Evolutionary conservation across 1,139 yeast genomes (phyloP), one percentile per base, ranked within the genome.

Genomic region (Geotrichum macrosporum): DNA sequence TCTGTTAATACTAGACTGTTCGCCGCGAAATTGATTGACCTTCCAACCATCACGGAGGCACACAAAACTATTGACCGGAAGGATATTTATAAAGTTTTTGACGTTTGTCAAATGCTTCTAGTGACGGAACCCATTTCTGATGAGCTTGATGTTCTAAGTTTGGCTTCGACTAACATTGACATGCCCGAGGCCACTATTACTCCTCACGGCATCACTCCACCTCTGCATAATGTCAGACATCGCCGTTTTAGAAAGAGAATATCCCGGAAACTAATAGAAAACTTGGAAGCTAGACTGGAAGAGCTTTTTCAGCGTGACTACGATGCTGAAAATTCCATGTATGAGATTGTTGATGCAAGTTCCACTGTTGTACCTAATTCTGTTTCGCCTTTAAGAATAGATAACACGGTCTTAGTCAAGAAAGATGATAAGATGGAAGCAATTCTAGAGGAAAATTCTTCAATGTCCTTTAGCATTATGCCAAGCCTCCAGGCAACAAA

Each of bases 41-140:
- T 94, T 53, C 99, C 99, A 0, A 86, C 96, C 0, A 67, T 89
- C 9, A 78, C 88, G 3, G 98, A 94, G 62, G 78, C 86, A 5
- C 87, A 82, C 62, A 94, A 94, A 65, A 82, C 96, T 2, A 77
- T 89, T 24, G 98, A 94, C 63, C 78, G 84, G 60, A 92, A 89
- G 64, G 92, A 87, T 60, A 76, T 92, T 29, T 83, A 84, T 69
- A 94, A 94, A 62, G 81, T 94, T 0, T 74, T 87, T 31, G 97
- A 94, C 64, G 72, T 92, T 6, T 79, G 86, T 50, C 97, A 94
- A 65, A 84, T 94, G 71, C 69, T 94, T 42, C 68, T 89, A 13
- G 94, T 92, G 4, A 72, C 88, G 3, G 80, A 77, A 48, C 72
- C 76, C 6, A 74, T 88, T 6, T 73, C 78, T 44, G 61, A 68